Base-by-base conservation (phyloP, 768 basidiomycete species). In the Pleurotus pulmonarius region DNA sequence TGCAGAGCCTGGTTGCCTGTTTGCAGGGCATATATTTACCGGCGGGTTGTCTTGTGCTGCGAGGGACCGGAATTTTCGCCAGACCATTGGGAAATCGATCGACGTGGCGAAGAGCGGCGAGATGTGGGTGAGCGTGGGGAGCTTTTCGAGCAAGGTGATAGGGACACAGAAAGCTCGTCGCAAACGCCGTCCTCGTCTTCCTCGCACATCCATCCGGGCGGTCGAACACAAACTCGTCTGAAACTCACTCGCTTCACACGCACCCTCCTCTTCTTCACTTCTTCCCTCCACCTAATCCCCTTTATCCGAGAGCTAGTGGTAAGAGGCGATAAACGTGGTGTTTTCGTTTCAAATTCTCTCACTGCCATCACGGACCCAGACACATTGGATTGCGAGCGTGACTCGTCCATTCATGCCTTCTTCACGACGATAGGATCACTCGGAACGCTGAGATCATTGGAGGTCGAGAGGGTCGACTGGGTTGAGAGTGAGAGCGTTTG, bases 1-100 rank as follows among this genome's bases (percentile, higher is more conserved):
- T 55, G 45, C 41, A 44, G 38, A 13, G 37, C 52, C 5, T 59
- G 58, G 58, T 38, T 59, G 15, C 46, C 55, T 15, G 46, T 44
- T 18, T 34, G 45, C 34, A 54, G 55, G 16, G 45, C 40, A 12
- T 34, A 56, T 40, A 48, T 59, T 46, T 43, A 49, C 49, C 51
- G 51, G 12, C 15, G 38, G 15, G 9, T 53, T 20, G n/a, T 40
- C 51, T 39, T 53, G 37, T 34, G 29, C 29, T 34, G 29, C 29
- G 29, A 34, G 29, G 29, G 29, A 11, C 29, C 29, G 0, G 29
- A 34, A 34, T 34, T 34, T 34, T 34, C 11, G 29, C 29, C 9
- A 34, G 29, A 34, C 29, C 29, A 4, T 34, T 34, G 29, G 29
- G 51, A 53, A 15, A n/a, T 39, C 20, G 15, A 11, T 20, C 39